Conservation (phyloP, 208 protist species). For the Leishmania tropica region DNA sequence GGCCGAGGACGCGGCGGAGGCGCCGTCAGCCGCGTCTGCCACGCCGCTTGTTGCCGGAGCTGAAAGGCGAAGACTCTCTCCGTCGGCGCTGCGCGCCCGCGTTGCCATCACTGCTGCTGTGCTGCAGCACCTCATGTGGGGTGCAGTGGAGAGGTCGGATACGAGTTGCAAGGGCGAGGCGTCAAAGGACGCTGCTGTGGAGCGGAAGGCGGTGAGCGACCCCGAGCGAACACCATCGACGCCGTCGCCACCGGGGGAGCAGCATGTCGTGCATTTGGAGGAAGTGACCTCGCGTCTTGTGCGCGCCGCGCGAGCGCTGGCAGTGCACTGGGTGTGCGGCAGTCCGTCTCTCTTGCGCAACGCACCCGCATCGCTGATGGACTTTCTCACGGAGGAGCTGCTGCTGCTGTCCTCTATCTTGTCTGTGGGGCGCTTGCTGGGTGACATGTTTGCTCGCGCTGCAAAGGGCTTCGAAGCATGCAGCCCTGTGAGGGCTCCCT, state of each 20-base stretch:
- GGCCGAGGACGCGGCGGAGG: neutral
- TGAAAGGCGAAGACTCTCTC: neutral
- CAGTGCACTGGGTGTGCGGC: slow-evolving; percentile 29
- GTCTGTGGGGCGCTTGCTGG: slow-evolving; percentile 4
- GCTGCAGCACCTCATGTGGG: slow-evolving; percentile 23
- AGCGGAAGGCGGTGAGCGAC: neutral
- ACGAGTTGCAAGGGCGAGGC: neutral
- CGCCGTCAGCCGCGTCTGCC: neutral
- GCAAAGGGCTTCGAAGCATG: neutral
- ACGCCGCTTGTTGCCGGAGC: neutral
- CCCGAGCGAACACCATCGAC: neutral
- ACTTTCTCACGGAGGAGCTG: slow-evolving; percentile 19
- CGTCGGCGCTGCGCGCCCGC: slow-evolving; percentile 22
- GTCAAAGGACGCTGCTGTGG: neutral
- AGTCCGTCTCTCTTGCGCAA: neutral
- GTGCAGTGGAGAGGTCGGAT: neutral
- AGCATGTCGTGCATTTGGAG: neutral
- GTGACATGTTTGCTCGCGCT: neutral
- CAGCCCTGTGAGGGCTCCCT: neutral
- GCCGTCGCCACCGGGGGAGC: neutral
- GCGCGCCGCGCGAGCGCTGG: slow-evolving; percentile 18
- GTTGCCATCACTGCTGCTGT: slow-evolving; percentile 24
- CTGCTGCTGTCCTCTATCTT: slow-evolving; percentile 10
- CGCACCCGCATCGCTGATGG: neutral
- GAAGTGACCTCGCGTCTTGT: neutral